Evolutionary conservation across 108 stramenopile genomes (phyloP).

Genomic region (Aurantiochytrium sp.): DNA sequence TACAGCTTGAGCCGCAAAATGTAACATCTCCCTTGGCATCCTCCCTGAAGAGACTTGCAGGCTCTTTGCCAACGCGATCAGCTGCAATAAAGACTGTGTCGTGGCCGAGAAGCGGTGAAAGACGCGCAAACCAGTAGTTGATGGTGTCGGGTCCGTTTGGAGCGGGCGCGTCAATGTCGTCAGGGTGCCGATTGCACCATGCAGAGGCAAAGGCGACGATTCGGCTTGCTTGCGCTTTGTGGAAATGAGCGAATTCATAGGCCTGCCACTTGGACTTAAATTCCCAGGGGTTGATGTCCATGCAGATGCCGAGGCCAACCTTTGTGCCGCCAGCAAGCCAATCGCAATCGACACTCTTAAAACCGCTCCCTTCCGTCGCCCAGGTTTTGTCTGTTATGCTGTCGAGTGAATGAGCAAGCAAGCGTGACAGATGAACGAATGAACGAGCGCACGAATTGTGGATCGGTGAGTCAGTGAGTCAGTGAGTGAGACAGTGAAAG

Average conservation of each 20-base stretch:
- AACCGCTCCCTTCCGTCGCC: not conserved
- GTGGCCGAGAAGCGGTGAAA: not conserved
- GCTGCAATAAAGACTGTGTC: not conserved
- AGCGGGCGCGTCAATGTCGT: not conserved
- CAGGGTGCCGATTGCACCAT: conserved; percentile 10
- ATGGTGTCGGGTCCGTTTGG: not conserved
- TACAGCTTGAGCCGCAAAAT: not conserved
- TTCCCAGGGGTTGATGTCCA: conserved; percentile 6
- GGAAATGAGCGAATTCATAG: not conserved
- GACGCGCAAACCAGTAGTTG: not conserved
- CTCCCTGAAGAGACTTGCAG: not conserved
- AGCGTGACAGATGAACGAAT: not conserved
- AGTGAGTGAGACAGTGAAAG: not conserved
- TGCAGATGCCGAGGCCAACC: conserved; percentile 2
- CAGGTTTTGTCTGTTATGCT: not conserved
- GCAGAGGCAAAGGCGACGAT: not conserved
- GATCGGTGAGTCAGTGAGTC: not conserved
- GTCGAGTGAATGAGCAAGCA: not conserved
- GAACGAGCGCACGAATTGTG: not conserved
- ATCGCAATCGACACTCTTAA: not conserved
- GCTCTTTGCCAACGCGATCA: not conserved
- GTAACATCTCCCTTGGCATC: not conserved
- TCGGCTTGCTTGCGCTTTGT: not conserved
- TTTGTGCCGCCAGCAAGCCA: not conserved
- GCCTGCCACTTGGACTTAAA: not conserved